A percentile compares a stretch with the other conserved stretches of the same genome.
Conservation (phyloP, 345 rosid genomes). For the Erucastrum elatum region DNA sequence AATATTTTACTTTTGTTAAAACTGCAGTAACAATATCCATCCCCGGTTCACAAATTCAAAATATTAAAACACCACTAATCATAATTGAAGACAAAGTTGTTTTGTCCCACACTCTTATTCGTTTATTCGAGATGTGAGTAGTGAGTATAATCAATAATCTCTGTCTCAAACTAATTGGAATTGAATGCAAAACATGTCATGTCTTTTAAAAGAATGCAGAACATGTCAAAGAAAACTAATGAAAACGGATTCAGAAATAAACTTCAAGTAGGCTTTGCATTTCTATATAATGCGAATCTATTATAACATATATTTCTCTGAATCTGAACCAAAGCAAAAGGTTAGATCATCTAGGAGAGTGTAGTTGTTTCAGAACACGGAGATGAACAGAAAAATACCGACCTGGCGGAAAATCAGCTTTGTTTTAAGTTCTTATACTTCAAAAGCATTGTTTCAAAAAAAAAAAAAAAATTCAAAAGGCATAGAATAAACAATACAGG, state of each 20-base stretch:
- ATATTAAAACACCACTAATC: background rate
- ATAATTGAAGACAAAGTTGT: background rate
- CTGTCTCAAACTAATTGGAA: background rate
- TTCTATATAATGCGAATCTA: background rate
- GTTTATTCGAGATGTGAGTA: background rate
- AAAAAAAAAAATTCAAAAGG: background rate
- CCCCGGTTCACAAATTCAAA: slow-evolving; percentile 21
- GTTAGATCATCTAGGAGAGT: background rate
- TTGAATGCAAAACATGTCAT: background rate
- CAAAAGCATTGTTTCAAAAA: background rate
- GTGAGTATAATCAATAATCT: slow-evolving; percentile 14
- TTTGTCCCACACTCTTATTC: background rate
- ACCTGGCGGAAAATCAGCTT: background rate
- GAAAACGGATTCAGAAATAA: background rate
- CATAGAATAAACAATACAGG: background rate
- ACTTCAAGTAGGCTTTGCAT: background rate
- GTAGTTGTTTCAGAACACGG: background rate
- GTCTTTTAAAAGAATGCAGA: background rate
- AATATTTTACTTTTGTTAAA: background rate
- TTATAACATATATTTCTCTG: background rate
- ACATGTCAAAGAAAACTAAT: background rate
- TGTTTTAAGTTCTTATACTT: background rate
- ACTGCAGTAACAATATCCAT: background rate
- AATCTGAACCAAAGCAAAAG: background rate
- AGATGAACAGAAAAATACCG: background rate